Base-by-base conservation (phyloP, 148 eudicot genomes). In the Heliosperma pusillum region DNA sequence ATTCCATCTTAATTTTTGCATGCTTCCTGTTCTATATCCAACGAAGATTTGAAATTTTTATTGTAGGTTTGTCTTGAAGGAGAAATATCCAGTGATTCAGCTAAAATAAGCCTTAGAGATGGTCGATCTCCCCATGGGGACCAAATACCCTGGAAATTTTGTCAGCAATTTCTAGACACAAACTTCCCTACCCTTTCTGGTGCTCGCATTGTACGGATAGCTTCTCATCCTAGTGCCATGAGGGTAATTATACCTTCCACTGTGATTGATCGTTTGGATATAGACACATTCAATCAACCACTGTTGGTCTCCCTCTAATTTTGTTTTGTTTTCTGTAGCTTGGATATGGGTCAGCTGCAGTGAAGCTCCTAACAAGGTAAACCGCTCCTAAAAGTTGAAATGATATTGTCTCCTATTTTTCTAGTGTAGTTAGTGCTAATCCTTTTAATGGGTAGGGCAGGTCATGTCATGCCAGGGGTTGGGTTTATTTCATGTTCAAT, bases 161-260 rank as follows among this genome's bases (percentile, higher is more conserved):
- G 91, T 69, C 88, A 92, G 74, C 92, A 95, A 80, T 95, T 87
- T 77, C 75, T 76, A 45, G 92, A 95, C 75, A 84, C 89, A 52
- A 86, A 70, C 64, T 95, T 95, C 63, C 98, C 97, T 13, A 88
- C 85, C 71, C 97, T 92, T 76, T 92, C 98, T 59, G 98, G 98
- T 75, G 98, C 90, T 63, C 96, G 98, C 27, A 85, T 95, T 79
- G 98, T 95, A 25, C 92, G 98, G 69, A 92, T 95, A 66, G 98
- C 98, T 66, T 90, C 98, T 63, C 98, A 95, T 85, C 98, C 98
- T 72, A 86, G 86, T 88, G 98, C 97, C 83, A 95, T 92, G 97
- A 82, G 88, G 96, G 98, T 94, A 82, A 74, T 11, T 74, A 22
- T 29, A 20, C 64, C 53, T 64, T 58, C 22, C 27, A 53, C 20